A percentile compares a stretch with the other conserved stretches of the same genome.
Evolutionary conservation across 441 rosid genomes (phyloP).

Genomic region (Erodium chrysanthum): DNA sequence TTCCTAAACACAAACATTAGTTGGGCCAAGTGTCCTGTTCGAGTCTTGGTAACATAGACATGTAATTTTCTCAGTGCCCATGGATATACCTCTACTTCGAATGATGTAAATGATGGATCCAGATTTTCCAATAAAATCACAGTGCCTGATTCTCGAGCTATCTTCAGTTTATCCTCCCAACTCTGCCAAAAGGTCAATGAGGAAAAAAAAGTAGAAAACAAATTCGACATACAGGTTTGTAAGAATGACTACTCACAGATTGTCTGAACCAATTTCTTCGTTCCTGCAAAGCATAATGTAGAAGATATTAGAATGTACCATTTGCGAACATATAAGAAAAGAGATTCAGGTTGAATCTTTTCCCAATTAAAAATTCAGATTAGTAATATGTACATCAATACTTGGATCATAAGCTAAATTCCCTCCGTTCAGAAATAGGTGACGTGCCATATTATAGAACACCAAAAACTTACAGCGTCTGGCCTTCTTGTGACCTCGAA

Average conservation of each 20-base stretch:
- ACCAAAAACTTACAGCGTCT: slow-evolving; percentile 24
- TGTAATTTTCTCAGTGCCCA: too few relatives aligned
- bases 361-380: too few relatives aligned
- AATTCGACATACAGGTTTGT: neutral
- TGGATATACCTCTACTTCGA: slow-evolving; percentile 40
- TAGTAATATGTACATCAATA: too few relatives aligned
- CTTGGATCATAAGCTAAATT: too few relatives aligned
- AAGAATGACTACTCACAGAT: slow-evolving; percentile 26
- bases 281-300: slow-evolving; percentile 30
- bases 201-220: neutral
- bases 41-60: too few relatives aligned
- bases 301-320: slow-evolving; percentile 10
- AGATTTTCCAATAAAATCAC: slow-evolving; percentile 41
- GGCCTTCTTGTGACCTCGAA: slow-evolving; percentile 17
- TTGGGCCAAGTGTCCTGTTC: neutral
- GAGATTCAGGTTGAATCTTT: too few relatives aligned
- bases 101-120: slow-evolving; percentile 44
- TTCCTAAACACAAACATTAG: neutral
- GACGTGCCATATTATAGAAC: neutral
- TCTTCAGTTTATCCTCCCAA: slow-evolving; percentile 33
- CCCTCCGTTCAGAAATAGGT: too few relatives aligned
- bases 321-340: neutral
- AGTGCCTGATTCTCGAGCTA: slow-evolving; percentile 28
- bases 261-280: slow-evolving; percentile 35
- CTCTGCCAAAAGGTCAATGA: slow-evolving; percentile 24